A percentile compares a stretch with the other conserved stretches of the same genome.
Conservation (phyloP, 176 grass and related monocot species). For the Poa annua region DNA sequence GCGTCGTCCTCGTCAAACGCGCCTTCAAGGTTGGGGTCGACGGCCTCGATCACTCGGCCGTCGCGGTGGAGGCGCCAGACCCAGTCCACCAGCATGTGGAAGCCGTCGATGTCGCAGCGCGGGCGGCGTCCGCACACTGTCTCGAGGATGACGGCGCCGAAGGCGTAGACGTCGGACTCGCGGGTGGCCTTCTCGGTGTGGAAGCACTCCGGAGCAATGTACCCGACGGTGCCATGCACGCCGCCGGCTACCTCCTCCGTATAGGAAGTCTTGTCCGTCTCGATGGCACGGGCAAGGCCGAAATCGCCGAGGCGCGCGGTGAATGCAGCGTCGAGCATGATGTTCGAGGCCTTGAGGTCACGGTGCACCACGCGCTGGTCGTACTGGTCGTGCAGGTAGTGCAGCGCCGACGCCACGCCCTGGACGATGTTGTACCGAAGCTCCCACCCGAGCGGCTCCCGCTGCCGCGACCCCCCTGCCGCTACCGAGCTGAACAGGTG, state of each 20-base stretch:
- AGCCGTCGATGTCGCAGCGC: slow-evolving; percentile 60
- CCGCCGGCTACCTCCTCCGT: slow-evolving; percentile 64
- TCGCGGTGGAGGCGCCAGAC: slow-evolving; percentile 91
- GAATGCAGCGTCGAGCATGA: slow-evolving; percentile 86
- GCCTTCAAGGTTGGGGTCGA: slow-evolving; percentile 47
- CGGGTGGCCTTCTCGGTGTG: slow-evolving; percentile 92
- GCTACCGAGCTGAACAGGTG: slow-evolving; percentile 47
- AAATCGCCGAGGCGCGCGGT: slow-evolving; percentile 95
- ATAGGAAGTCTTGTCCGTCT: slow-evolving; percentile 89
- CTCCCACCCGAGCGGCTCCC: slow-evolving; percentile 58
- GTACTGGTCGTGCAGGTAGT: slow-evolving; percentile 97
- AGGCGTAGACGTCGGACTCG: slow-evolving; percentile 86
- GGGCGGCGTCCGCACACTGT: slow-evolving; percentile 79
- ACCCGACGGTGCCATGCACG: slow-evolving; percentile 77
- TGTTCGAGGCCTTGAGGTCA: slow-evolving; percentile 96
- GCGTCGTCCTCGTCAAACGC: slow-evolving; percentile 56
- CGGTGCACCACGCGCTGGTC: slow-evolving; percentile 92
- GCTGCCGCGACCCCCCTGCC: neutral
- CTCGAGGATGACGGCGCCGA: slow-evolving; percentile 86
- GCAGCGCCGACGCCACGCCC: slow-evolving; percentile 79
- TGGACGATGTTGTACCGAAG: slow-evolving; percentile 75
- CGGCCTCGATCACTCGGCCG: slow-evolving; percentile 61
- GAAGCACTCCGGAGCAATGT: slow-evolving; percentile 96
- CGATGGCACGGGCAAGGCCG: slow-evolving; percentile 87
- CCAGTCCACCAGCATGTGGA: slow-evolving; percentile 57